Percentiles rank a stretch among this genome's conserved stretches.
These are phyloP conservation scores for Saccharum spontaneum DNA, from an alignment of 176 grass and related monocot species.

Conservation along the genomic window DNA sequence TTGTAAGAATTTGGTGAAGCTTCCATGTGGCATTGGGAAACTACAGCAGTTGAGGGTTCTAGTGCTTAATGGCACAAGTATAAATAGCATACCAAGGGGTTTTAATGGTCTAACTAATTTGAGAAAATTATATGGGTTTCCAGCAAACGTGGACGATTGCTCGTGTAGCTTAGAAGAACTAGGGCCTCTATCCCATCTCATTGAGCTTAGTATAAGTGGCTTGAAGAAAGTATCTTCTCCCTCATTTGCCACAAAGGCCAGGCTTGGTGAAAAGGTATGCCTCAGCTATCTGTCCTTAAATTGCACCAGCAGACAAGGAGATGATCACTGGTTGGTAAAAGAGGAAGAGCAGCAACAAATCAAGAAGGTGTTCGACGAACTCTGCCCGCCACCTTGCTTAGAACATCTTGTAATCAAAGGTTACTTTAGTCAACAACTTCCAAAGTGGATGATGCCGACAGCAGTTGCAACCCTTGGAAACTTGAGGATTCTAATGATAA, in stretches of 20 bases:
- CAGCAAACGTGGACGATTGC: neutral
- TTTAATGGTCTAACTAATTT: neutral
- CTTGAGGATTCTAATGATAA: neutral
- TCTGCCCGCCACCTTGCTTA: neutral
- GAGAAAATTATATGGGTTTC: neutral
- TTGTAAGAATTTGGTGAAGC: too few species aligned
- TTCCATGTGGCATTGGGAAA: too few species aligned
- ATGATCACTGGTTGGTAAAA: neutral
- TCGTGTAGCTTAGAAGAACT: constrained; percentile 21
- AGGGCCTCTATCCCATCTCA: neutral
- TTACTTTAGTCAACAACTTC: neutral
- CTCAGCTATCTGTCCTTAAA: neutral
- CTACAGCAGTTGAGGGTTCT: too few species aligned
- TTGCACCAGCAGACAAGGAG: neutral
- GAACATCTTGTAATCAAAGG: neutral
- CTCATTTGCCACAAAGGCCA: neutral
- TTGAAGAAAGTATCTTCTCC: constrained; percentile 10
- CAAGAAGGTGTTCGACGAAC: neutral
- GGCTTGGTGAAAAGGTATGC: neutral
- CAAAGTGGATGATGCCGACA: neutral
- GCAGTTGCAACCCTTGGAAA: neutral
- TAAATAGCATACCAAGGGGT: too few species aligned
- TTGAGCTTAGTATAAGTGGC: neutral
- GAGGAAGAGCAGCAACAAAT: neutral
- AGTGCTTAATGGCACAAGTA: too few species aligned